phyloP scores from a whole-genome alignment of 768 basidiomycete genomes.

The Artomyces pyxidatus region DNA sequence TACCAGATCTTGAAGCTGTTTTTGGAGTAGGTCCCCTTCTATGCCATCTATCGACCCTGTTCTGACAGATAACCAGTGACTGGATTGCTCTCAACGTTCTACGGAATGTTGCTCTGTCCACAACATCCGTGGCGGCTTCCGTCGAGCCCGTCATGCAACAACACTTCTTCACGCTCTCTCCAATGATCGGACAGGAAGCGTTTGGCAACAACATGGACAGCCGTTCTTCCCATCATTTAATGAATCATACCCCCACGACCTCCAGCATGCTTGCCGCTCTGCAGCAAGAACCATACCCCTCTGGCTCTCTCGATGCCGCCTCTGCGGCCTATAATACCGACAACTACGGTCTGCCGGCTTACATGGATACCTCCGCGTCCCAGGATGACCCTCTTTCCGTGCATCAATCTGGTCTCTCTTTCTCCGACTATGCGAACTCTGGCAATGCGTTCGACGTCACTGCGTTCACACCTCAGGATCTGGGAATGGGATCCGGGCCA shows the following conservation, averaged over 20 bases:
- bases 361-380: slow-evolving; percentile 63
- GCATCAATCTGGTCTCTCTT: slow-evolving; percentile 58
- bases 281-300: slow-evolving; percentile 65
- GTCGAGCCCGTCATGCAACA: slow-evolving; percentile 91
- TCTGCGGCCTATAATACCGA: slow-evolving; percentile 57
- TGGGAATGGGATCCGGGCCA: slow-evolving; percentile 44
- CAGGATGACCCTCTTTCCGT: slow-evolving; percentile 60
- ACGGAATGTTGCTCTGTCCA: slow-evolving; percentile 79
- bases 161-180: slow-evolving; percentile 77
- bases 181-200: slow-evolving; percentile 83
- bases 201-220: slow-evolving; percentile 56
- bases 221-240: slow-evolving; percentile 45
- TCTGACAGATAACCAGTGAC: slow-evolving; percentile 43
- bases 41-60: slow-evolving; percentile 13
- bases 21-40: slow-evolving; percentile 57
- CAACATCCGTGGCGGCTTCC: slow-evolving; percentile 85
- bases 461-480: slow-evolving; percentile 57
- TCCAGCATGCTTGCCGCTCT: slow-evolving; percentile 88
- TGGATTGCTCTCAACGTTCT: slow-evolving; percentile 90
- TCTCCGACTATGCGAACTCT: slow-evolving; percentile 55
- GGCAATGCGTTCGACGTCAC: slow-evolving; percentile 63
- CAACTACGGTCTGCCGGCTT: slow-evolving; percentile 61
- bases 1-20: slow-evolving; percentile 90
- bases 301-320: slow-evolving; percentile 57
- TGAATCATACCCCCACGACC: slow-evolving; percentile 79